Conservation (phyloP, 2,329 filamentous ascomycete species). For the Helotiales sp. region DNA sequence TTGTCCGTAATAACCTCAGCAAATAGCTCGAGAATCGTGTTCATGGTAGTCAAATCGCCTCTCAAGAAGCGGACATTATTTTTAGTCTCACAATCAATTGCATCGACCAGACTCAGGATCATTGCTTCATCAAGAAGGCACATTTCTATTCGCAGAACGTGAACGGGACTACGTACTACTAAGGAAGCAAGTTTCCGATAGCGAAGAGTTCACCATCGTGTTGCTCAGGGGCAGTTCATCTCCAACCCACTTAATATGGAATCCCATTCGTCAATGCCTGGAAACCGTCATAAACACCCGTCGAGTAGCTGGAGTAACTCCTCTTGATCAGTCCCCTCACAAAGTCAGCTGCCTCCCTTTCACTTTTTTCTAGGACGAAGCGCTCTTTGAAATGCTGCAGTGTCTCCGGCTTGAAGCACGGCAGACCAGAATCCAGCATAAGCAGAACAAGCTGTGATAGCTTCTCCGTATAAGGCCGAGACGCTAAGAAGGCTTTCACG, state of each 20-base stretch:
- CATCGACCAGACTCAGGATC: too few species aligned
- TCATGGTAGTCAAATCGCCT: too few species aligned
- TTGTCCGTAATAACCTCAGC: too few species aligned
- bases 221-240: too few species aligned
- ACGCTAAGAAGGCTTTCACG: conserved; percentile 91
- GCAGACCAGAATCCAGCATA: conserved; percentile 95
- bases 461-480: conserved; percentile 83
- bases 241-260: conserved; percentile 65
- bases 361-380: conserved; percentile 88
- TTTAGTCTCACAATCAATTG: too few species aligned
- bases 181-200: too few species aligned
- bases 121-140: too few species aligned
- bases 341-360: conserved; percentile 91
- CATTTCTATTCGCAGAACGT: too few species aligned
- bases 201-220: too few species aligned
- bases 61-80: too few species aligned
- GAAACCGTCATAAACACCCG: conserved; percentile 96
- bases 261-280: conserved; percentile 97
- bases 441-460: conserved; percentile 85
- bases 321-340: conserved; percentile 88
- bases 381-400: conserved; percentile 89
- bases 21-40: too few species aligned
- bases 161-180: too few species aligned
- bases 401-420: conserved; percentile 96
- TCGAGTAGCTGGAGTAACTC: conserved; percentile 88